Evolutionary conservation across 2,329 filamentous ascomycete genomes (phyloP).

Genomic region (Lanzia echinophila): DNA sequence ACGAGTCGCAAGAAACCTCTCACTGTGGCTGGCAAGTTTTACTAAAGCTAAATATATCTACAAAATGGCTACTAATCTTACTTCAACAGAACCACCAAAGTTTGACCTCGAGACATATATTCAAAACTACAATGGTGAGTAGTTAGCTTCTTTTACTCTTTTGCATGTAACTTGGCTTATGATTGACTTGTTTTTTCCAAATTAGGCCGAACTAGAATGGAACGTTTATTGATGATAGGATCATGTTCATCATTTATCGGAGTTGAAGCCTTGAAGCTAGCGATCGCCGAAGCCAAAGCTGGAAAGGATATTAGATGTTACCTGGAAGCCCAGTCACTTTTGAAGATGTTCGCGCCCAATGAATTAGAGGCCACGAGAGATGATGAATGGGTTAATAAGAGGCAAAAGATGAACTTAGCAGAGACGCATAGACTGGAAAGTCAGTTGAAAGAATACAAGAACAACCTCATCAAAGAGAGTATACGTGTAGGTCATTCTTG

Average conservation of each 20-base stretch:
- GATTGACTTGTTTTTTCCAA: background rate
- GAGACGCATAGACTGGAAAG: constrained; percentile 73
- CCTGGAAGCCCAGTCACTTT: constrained; percentile 56
- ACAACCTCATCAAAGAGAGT: constrained; percentile 95
- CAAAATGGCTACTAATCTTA: constrained; percentile 6
- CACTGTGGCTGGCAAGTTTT: constrained; percentile 16
- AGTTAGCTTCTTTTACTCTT: background rate
- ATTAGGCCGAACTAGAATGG: constrained; percentile 74
- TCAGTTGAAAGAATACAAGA: constrained; percentile 88
- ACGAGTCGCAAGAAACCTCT: constrained; percentile 16
- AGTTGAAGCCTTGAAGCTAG: constrained; percentile 72
- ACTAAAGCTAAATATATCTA: background rate
- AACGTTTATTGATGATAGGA: constrained; percentile 78
- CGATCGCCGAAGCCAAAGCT: constrained; percentile 67
- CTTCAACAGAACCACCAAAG: constrained; percentile 51
- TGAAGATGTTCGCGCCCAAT: constrained; percentile 56
- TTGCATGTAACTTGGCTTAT: constrained; percentile 1
- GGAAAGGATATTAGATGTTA: constrained; percentile 71
- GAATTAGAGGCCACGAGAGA: constrained; percentile 65
- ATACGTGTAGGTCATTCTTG: constrained; percentile 59
- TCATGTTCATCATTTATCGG: constrained; percentile 68
- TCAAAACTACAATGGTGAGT: constrained; percentile 74
- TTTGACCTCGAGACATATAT: constrained; percentile 90
- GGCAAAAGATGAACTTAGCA: constrained; percentile 56
- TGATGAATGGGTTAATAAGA: constrained; percentile 65